These are phyloP conservation scores for Penicillium digitatum DNA, from an alignment of 2,329 filamentous ascomycete species.

Conservation along the genomic window DNA sequence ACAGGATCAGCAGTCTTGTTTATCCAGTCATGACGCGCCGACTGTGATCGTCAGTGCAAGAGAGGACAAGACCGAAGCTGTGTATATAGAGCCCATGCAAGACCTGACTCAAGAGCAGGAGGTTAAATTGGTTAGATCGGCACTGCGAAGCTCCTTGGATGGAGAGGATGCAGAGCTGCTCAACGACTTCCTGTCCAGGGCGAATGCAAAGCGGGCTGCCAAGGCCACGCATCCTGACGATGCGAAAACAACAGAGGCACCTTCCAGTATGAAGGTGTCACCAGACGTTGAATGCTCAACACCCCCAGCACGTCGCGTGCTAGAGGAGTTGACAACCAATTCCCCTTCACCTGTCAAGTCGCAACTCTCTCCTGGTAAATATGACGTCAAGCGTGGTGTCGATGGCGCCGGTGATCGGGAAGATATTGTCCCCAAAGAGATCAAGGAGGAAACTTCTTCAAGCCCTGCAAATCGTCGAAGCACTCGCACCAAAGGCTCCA, in stretches of 20 bases:
- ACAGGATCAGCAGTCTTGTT: constrained; percentile 12
- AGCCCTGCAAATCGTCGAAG: constrained; percentile 37
- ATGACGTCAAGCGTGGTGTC: constrained; percentile 2
- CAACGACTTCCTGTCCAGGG: constrained; percentile 41
- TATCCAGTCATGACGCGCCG: constrained; percentile 1
- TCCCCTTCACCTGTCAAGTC: constrained; percentile 38
- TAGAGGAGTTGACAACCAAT: constrained; percentile 39
- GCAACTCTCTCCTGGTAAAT: constrained; percentile 30
- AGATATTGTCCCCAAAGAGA: constrained; percentile 14
- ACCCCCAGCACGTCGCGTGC: constrained; percentile 32
- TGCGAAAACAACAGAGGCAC: constrained; percentile 13
- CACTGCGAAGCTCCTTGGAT: constrained; percentile 37
- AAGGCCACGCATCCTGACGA: constrained; percentile 28
- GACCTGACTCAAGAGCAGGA: constrained; percentile 32
- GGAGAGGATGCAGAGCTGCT: constrained; percentile 41
- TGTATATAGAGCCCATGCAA: constrained; percentile 19
- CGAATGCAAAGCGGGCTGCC: constrained; percentile 40
- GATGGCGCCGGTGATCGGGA: constrained; percentile 12
- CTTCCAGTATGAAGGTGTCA: constrained; percentile 15
- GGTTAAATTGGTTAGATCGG: constrained; percentile 35
- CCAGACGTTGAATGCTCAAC: constrained; percentile 26
- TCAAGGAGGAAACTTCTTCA: constrained; percentile 21
- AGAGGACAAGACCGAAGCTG: neutral
- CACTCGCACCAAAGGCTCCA: constrained; percentile 30
- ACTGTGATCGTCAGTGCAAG: neutral